These are phyloP conservation scores for Cantharellus anzutake DNA, from an alignment of 768 basidiomycete genomes.

Conservation along the genomic window DNA sequence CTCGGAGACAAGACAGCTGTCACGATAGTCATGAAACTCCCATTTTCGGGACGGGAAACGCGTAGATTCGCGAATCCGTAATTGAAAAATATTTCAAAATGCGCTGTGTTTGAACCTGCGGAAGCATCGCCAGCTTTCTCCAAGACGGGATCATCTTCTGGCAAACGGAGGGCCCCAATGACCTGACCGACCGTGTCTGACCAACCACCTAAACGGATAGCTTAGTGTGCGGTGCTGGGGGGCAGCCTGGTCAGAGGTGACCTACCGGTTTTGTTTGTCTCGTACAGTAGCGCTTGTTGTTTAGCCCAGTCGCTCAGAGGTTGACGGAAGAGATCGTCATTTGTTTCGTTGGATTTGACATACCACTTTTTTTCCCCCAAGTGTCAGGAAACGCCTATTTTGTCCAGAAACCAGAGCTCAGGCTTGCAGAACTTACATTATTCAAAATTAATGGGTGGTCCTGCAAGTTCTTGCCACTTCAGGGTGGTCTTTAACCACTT, in stretches of 20 bases:
- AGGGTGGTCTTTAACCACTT: conserved; percentile 16
- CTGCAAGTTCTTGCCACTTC: conserved; percentile 23
- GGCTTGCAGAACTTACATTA: not conserved
- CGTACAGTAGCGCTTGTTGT: not conserved
- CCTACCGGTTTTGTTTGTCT: not conserved
- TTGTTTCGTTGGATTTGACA: not conserved
- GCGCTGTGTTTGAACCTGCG: not conserved
- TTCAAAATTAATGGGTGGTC: conserved; percentile 10
- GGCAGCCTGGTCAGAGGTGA: too few species aligned
- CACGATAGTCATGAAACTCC: not conserved
- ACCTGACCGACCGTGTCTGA: not conserved
- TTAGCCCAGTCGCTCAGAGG: not conserved
- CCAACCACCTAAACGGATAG: not conserved
- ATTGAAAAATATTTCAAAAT: not conserved
- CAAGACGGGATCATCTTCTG: not conserved
- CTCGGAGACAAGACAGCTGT: not conserved
- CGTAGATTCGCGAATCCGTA: not conserved
- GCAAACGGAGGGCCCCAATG: not conserved
- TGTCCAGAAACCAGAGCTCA: too few species aligned
- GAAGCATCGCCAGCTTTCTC: not conserved
- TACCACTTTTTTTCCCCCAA: not conserved
- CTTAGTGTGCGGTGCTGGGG: too few species aligned
- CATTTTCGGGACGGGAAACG: not conserved
- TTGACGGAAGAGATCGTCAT: not conserved
- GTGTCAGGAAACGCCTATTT: not conserved